Evolutionary conservation across 495 filamentous ascomycete genomes (phyloP).

Genomic region (Durotheca rogersii): DNA sequence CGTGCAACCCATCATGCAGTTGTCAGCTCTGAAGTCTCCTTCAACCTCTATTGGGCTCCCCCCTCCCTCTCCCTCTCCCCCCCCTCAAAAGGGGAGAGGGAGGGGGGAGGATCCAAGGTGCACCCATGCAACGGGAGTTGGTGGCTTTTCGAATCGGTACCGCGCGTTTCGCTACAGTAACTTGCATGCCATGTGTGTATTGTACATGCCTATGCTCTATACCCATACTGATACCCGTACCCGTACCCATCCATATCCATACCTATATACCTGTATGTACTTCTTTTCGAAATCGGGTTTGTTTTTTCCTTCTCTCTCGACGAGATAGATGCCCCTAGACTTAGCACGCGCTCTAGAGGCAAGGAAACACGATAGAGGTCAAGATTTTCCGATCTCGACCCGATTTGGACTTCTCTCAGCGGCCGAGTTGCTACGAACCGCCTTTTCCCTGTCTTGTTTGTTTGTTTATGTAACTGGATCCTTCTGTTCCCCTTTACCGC

Average conservation of each 20-base stretch:
- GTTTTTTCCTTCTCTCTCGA: neutral
- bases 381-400: conserved; percentile 11
- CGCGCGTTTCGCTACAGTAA: conserved; percentile 22
- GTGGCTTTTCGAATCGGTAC: conserved; percentile 21
- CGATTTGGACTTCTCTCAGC: too few relatives aligned
- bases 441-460: too few relatives aligned
- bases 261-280: conserved; percentile 4
- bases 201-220: too few relatives aligned
- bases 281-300: too few relatives aligned
- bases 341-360: neutral
- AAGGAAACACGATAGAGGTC: conserved; percentile 13
- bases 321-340: neutral
- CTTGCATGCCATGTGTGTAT: too few relatives aligned
- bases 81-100: too few relatives aligned
- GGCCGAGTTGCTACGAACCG: too few relatives aligned
- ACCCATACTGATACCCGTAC: too few relatives aligned
- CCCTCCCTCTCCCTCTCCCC: too few relatives aligned
- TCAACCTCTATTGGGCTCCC: conserved; percentile 27
- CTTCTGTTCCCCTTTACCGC: conserved; percentile 4
- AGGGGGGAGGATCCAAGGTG: too few relatives aligned
- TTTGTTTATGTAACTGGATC: conserved; percentile 19
- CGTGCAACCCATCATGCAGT: conserved; percentile 33
- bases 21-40: conserved; percentile 32
- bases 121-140: conserved; percentile 30
- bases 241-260: too few relatives aligned